Evolutionary conservation across 1,284 basidiomycete genomes (phyloP), one percentile per base, ranked within the genome.

Genomic region (Apiotrichum akiyoshidainum): DNA sequence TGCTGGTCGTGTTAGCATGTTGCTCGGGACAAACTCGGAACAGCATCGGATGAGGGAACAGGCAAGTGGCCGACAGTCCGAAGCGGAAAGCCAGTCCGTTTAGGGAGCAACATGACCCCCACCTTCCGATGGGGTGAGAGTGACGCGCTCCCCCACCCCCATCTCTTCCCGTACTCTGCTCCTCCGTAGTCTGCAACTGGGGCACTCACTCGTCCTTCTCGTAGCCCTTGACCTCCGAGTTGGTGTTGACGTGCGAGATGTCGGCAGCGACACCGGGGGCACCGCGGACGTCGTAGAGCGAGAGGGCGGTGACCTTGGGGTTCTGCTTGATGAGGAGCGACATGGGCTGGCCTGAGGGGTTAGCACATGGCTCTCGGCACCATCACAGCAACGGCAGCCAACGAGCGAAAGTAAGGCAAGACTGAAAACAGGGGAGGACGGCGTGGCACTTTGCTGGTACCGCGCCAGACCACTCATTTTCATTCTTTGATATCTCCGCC

Each of bases 231-330:
- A 93, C 78, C 41, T 54, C 62, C 37, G 76, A 77, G 58, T 65
- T 55, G 60, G 79, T 79, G 79, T 82, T 81, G 75, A 96, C 92
- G 79, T 97, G 93, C 63, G 88, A 90, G 63, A 97, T 83, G 82
- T 98, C 93, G 66, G 87, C 90, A 57, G 92, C 92, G 67, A 99
- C 94, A 80, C 96, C 95, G 48, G 93, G 92, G 16, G 94, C 90
- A 78, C 92, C 90, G 77, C 92, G 89, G 80, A 99, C 94, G 90
- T 99, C 96, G 79, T 86, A 98, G 64, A 98, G 86, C 55, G 86
- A 82, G 61, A 99, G 87, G 84, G 87, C 83, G 57, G 88, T 89
- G 73, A 98, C 83, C 63, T 85, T 81, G 39, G 89, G 84, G 81
- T 92, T 90, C 64, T 83, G 79, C 83, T 97, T 97, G 77, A 96